Percentiles rank a stretch among this genome's conserved stretches.
phyloP scores from a whole-genome alignment of 2,329 filamentous ascomycete genomes.

The Domatiomyces globalis region DNA sequence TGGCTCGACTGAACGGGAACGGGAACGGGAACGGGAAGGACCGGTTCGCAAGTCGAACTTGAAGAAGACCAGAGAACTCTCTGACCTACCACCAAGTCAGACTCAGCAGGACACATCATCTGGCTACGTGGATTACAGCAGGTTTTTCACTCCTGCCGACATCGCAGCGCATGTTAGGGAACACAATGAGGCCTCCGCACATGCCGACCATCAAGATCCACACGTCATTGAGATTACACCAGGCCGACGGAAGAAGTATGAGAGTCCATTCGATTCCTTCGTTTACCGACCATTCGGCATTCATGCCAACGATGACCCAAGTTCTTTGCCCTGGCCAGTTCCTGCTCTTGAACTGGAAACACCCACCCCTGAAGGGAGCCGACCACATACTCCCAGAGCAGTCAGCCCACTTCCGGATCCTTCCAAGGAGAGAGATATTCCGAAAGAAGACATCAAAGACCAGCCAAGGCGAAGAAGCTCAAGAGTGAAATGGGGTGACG shows the following conservation, averaged over 20 bases:
- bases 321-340: conserved; percentile 29
- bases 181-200: conserved; percentile 14
- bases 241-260: conserved; percentile 4
- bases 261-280: conserved; percentile 11
- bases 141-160: conserved; percentile 30
- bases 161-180: conserved; percentile 28
- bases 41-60: conserved; percentile 19
- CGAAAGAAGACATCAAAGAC: conserved; percentile 30
- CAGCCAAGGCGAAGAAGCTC: conserved; percentile 32
- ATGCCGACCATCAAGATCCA: conserved; percentile 12
- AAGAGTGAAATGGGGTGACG: conserved; percentile 53
- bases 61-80: conserved; percentile 12
- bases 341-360: conserved; percentile 43
- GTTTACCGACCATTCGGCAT: conserved; percentile 16
- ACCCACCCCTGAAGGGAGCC: conserved; percentile 36
- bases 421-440: not conserved
- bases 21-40: conserved; percentile 18
- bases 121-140: conserved; percentile 21
- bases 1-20: conserved; percentile 5
- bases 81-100: conserved; percentile 4
- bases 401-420: not conserved
- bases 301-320: conserved; percentile 13
- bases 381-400: conserved; percentile 17
- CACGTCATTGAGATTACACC: conserved; percentile 17
- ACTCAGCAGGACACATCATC: conserved; percentile 15